phyloP scores from a whole-genome alignment of 306 rosid species.

The Crotalaria pallida region DNA sequence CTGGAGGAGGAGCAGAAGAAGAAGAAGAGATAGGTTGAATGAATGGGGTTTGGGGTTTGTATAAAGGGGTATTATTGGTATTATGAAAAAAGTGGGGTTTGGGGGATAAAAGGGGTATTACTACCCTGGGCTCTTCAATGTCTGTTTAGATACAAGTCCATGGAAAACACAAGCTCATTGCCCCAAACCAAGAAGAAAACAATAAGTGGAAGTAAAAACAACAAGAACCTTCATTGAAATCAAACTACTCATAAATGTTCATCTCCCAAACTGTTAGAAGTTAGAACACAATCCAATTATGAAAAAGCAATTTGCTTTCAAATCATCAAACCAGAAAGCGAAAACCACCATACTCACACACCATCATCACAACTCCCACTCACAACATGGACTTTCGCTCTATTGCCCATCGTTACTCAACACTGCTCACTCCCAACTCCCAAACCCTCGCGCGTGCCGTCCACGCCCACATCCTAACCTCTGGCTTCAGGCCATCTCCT shows the following conservation, averaged over 20 bases:
- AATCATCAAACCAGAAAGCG: background rate
- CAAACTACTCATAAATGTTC: background rate
- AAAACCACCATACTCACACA: background rate
- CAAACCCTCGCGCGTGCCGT: slow-evolving; percentile 36
- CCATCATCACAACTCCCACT: background rate
- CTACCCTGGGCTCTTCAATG: no score
- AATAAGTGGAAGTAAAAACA: background rate
- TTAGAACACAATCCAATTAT: background rate
- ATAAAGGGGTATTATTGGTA: no score
- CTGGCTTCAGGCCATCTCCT: slow-evolving; percentile 48
- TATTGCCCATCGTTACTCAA: slow-evolving; percentile 39
- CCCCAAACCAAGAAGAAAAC: background rate
- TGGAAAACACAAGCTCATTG: no score
- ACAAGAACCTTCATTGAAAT: background rate
- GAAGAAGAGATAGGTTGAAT: no score
- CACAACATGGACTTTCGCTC: slow-evolving; percentile 28
- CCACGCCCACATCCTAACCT: slow-evolving; percentile 50
- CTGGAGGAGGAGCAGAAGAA: no score
- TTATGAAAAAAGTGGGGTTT: no score
- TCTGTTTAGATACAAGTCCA: no score
- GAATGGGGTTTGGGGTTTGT: no score
- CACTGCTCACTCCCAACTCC: slow-evolving; percentile 29
- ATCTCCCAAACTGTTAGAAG: background rate
- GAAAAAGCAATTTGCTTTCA: background rate
- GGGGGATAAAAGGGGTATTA: no score